Evolutionary conservation across 768 basidiomycete genomes (phyloP), one percentile per base, ranked within the genome.

Genomic region (Boletellus ananiceps): DNA sequence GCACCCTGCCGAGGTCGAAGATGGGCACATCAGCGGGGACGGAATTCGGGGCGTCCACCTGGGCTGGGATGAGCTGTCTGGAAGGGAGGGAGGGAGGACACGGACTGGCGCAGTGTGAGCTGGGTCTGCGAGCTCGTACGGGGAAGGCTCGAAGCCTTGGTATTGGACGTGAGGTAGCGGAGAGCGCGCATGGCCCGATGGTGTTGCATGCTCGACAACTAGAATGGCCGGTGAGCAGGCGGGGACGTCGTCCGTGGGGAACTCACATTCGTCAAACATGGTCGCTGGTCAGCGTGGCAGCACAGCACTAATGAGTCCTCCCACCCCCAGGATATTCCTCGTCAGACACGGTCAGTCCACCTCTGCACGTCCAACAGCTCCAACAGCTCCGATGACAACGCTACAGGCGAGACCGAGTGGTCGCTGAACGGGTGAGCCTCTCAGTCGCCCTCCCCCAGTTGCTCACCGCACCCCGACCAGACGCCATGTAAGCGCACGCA

Each of bases 391-490:
- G 18, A 39, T 13, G 44, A 65, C 48, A 3, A 33, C 14, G 0
- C 16, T 18, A 11, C 46, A 91, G 88, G 92, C 29, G 88, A 96
- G 73, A 97, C 94, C 2, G 93, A 94, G 65, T 97, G 93, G 93
- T 90, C 89, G 15, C 60, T 86, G 38, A 93, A 87, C 58, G 93
- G 92, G 81, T 84, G 49, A 65, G 80, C 14, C 47, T 46, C 23
- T 41, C 31, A 18, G 32, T 8, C 38, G 40, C 31, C 44, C 14
- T 4, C 1, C 8, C 27, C 42, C 5, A 1, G 34, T 32, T 43
- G 38, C 34, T 44, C 31, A 59, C 49, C 46, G 44, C 52, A 50
- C 35, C 25, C 19, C 19, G 2, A 35, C 36, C 12, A 86, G 84
- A 58, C 79, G 85, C 53, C 84, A 86, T 64, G 85, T 84, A 62